These are phyloP conservation scores for Suillus subaureus DNA, from an alignment of 768 basidiomycete genomes.

Conservation along the genomic window DNA sequence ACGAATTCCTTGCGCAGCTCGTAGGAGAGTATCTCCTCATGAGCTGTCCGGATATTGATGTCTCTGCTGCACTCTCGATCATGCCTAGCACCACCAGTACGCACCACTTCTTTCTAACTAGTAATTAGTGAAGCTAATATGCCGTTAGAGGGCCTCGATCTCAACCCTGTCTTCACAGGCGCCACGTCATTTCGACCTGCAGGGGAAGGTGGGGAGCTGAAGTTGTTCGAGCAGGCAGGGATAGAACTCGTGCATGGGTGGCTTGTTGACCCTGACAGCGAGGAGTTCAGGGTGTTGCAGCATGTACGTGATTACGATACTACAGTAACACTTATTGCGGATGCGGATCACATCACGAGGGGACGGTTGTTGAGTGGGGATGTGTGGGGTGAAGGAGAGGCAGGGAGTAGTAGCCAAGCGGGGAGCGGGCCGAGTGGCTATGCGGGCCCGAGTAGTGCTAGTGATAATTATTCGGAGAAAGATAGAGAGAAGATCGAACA, in stretches of 20 bases:
- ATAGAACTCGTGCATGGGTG: slow-evolving; percentile 89
- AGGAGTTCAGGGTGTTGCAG: slow-evolving; percentile 56
- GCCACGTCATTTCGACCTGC: slow-evolving; percentile 67
- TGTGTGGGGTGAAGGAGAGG: slow-evolving; percentile 15
- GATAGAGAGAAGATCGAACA: slow-evolving; percentile 67
- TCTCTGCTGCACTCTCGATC: slow-evolving; percentile 33
- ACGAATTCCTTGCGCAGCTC: slow-evolving; percentile 81
- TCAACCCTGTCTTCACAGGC: slow-evolving; percentile 83
- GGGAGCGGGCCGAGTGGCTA: slow-evolving; percentile 11
- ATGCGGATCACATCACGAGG: slow-evolving; percentile 73
- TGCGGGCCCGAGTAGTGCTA: slow-evolving; percentile 9
- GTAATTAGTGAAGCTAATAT: not conserved
- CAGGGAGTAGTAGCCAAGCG: slow-evolving; percentile 6
- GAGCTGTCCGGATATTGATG: slow-evolving; percentile 47
- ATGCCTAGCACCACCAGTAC: slow-evolving; percentile 72
- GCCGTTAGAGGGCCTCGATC: slow-evolving; percentile 76
- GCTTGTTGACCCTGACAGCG: slow-evolving; percentile 49
- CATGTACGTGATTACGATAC: slow-evolving; percentile 70
- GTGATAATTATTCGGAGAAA: slow-evolving; percentile 45
- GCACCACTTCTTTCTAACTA: slow-evolving; percentile 28
- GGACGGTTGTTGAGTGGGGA: slow-evolving; percentile 58
- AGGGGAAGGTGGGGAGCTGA: slow-evolving; percentile 72
- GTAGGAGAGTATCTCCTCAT: slow-evolving; percentile 81
- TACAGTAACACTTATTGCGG: slow-evolving; percentile 73
- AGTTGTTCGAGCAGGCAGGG: slow-evolving; percentile 81